Evolutionary conservation across 352 stramenopile genomes (phyloP).

Genomic region (Blastocystis sp.): DNA sequence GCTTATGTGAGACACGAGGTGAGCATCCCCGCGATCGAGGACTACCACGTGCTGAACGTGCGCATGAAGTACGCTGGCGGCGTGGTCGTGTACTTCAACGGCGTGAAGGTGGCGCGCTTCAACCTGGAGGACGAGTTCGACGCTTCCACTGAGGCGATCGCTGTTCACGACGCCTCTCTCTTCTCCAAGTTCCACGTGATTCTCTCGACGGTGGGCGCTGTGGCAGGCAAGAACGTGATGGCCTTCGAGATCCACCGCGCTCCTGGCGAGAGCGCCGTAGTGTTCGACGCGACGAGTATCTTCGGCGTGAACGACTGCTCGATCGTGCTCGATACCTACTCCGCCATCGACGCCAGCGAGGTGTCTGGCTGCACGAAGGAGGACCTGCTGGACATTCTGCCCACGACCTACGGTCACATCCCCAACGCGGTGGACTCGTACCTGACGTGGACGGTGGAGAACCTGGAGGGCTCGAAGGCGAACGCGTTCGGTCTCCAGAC

Average conservation of each 20-base stretch:
- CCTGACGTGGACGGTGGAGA: slow-evolving; percentile 40
- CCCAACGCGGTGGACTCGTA: not conserved
- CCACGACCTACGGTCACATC: not conserved
- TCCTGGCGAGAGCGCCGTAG: not conserved
- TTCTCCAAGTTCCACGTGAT: slow-evolving; percentile 58
- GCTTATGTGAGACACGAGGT: slow-evolving; percentile 15
- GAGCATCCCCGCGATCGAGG: not conserved
- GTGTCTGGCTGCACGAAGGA: not conserved
- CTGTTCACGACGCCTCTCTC: not conserved
- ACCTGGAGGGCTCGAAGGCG: slow-evolving; percentile 15
- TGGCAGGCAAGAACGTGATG: slow-evolving; percentile 16
- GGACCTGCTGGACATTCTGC: slow-evolving; percentile 9
- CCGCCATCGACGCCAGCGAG: not conserved
- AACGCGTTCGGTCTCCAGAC: slow-evolving; percentile 12
- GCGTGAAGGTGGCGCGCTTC: not conserved
- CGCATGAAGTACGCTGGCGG: slow-evolving; percentile 42
- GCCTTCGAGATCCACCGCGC: slow-evolving; percentile 24
- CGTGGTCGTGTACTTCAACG: slow-evolving; percentile 45
- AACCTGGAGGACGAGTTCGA: slow-evolving; percentile 24
- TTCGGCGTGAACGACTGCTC: slow-evolving; percentile 36
- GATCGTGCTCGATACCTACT: slow-evolving; percentile 8
- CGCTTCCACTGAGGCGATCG: not conserved
- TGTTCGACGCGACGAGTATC: slow-evolving; percentile 34
- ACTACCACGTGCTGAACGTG: slow-evolving; percentile 35
- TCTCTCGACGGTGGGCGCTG: not conserved